Conservation (phyloP, 345 rosid genomes). For the Heritiera littoralis region DNA sequence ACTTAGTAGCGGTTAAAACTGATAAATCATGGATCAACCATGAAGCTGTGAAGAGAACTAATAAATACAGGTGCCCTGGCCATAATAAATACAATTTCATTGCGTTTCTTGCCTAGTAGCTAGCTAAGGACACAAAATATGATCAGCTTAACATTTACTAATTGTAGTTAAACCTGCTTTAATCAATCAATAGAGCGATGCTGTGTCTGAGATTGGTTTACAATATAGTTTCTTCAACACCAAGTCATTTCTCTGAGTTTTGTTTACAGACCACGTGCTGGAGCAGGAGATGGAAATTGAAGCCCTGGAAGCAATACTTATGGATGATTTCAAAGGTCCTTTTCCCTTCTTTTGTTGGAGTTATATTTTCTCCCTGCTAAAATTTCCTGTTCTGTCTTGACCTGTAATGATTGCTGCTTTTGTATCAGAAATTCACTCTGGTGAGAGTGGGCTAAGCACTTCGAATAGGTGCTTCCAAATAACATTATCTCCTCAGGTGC, state of each 20-base stretch:
- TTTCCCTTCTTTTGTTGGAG: conserved; percentile 12
- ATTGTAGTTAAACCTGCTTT: background rate
- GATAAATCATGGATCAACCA: background rate
- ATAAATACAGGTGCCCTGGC: background rate
- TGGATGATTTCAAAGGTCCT: conserved; percentile 89
- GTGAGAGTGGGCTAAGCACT: conserved; percentile 91
- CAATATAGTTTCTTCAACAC: background rate
- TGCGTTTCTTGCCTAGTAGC: background rate
- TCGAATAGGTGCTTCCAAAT: conserved; percentile 85
- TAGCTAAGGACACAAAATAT: background rate
- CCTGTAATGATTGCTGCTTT: conserved; percentile 19
- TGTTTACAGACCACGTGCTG: conserved; percentile 59
- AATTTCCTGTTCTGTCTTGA: conserved; percentile 1
- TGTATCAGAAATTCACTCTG: conserved; percentile 70
- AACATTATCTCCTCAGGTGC: conserved; percentile 75
- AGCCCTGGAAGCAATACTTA: conserved; percentile 90
- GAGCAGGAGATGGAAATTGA: conserved; percentile 99
- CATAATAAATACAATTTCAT: background rate
- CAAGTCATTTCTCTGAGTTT: background rate
- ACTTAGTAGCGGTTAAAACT: background rate
- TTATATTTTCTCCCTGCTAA: conserved; percentile 24
- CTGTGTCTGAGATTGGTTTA: background rate
- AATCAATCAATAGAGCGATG: background rate
- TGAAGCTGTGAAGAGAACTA: conserved; percentile 4
- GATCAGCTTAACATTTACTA: background rate